Evolutionary conservation across 2,329 filamentous ascomycete species (phyloP).

Genomic region (Exophiala sideris): DNA sequence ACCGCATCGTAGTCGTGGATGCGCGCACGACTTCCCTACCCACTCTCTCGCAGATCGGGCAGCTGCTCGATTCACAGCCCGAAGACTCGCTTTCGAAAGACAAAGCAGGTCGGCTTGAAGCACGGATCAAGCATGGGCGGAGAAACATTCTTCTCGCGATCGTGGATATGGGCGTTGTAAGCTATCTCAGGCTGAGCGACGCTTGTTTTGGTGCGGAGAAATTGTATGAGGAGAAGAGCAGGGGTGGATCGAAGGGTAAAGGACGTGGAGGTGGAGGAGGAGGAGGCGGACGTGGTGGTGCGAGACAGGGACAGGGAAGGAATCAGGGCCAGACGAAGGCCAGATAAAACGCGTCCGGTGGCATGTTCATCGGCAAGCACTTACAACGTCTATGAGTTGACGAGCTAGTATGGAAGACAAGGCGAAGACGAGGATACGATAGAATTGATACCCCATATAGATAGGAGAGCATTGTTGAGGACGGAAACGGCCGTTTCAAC

Average conservation of each 20-base stretch:
- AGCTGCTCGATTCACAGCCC: constrained; percentile 70
- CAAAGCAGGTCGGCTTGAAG: constrained; percentile 57
- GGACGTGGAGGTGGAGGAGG: constrained; percentile 26
- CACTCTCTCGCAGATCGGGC: constrained; percentile 66
- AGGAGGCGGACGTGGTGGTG: constrained; percentile 33
- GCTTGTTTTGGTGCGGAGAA: constrained; percentile 73
- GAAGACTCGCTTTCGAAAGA: constrained; percentile 58
- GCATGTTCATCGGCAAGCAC: no score
- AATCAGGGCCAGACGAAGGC: background rate
- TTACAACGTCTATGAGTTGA: background rate
- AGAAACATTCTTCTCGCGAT: constrained; percentile 82
- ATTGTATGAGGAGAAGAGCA: constrained; percentile 49
- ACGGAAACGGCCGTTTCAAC: no score
- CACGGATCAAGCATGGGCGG: constrained; percentile 77
- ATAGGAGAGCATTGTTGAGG: background rate
- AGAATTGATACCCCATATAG: constrained; percentile 5
- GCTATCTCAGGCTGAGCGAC: constrained; percentile 79
- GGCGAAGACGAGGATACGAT: background rate
- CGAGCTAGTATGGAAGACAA: background rate
- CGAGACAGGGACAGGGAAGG: constrained; percentile 4
- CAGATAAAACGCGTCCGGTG: no score
- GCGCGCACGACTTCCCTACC: constrained; percentile 70
- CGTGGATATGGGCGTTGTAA: constrained; percentile 85
- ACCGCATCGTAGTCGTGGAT: constrained; percentile 77
- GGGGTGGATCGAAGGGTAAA: constrained; percentile 32